Percentiles rank a stretch among this genome's conserved stretches.
phyloP scores from a whole-genome alignment of 768 basidiomycete species.

The Tricholoma sp. region DNA sequence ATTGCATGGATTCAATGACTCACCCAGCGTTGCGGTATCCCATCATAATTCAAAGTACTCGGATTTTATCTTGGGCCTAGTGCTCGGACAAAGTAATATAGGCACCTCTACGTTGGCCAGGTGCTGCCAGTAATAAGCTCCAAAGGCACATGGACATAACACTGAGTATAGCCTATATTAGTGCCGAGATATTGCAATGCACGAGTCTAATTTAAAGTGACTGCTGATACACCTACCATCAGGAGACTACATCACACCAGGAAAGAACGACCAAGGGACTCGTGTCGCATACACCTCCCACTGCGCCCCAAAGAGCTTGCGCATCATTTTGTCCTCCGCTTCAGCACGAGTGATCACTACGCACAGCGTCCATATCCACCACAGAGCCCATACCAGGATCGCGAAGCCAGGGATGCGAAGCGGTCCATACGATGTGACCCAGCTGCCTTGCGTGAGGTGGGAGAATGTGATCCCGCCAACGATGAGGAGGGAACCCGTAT shows the following conservation, averaged over 20 bases:
- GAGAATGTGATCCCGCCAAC: slow-evolving; percentile 34
- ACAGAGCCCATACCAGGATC: slow-evolving; percentile 22
- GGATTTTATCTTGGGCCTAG: too few species aligned
- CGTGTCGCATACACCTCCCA: not conserved
- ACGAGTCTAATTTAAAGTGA: too few species aligned
- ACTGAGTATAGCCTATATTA: too few species aligned
- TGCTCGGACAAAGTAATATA: too few species aligned
- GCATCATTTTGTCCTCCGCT: not conserved
- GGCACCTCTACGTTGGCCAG: too few species aligned
- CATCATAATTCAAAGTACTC: too few species aligned
- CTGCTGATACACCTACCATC: too few species aligned
- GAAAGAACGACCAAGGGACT: not conserved
- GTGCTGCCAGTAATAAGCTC: too few species aligned
- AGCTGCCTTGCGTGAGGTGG: slow-evolving; percentile 35
- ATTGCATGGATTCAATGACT: too few species aligned
- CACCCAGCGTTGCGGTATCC: too few species aligned
- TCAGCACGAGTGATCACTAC: not conserved
- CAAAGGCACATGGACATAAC: too few species aligned
- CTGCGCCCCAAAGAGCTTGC: not conserved
- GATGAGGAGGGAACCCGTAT: slow-evolving; percentile 40
- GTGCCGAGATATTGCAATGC: too few species aligned
- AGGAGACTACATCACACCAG: not conserved
- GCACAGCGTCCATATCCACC: slow-evolving; percentile 8
- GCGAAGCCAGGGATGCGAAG: slow-evolving; percentile 17
- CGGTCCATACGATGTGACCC: slow-evolving; percentile 29